Percentiles rank a stretch among this genome's conserved stretches.
Evolutionary conservation across 768 basidiomycete genomes (phyloP).

Genomic region (Hypholoma sublateritium): DNA sequence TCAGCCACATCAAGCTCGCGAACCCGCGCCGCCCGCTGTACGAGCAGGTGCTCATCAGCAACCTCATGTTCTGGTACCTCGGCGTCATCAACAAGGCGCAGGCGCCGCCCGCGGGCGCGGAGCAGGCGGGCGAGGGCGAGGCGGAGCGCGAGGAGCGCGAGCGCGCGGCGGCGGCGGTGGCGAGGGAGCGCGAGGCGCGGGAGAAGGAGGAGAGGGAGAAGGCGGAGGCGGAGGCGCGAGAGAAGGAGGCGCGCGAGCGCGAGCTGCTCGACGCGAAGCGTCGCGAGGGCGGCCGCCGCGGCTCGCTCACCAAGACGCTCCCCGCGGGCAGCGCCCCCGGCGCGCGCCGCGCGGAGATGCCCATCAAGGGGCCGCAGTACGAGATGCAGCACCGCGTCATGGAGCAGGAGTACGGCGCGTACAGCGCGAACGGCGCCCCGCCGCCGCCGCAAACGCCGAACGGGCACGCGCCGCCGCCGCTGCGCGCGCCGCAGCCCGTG

Average conservation of each 20-base stretch:
- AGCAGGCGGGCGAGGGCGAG: conserved; percentile 29
- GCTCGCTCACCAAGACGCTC: conserved; percentile 67
- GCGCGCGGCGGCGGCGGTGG: conserved; percentile 36
- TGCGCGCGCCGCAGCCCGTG: conserved; percentile 25
- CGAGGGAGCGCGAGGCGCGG: conserved; percentile 37
- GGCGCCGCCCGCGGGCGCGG: conserved; percentile 26
- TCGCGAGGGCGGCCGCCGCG: conserved; percentile 49
- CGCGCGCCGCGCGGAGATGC: conserved; percentile 78
- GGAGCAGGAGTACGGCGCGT: conserved; percentile 79
- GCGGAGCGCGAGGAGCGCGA: conserved; percentile 40
- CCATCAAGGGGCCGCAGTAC: conserved; percentile 87
- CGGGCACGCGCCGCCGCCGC: conserved; percentile 20
- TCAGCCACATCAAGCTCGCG: conserved; percentile 98
- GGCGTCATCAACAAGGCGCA: conserved; percentile 95
- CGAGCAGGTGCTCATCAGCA: conserved; percentile 93
- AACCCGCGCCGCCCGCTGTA: conserved; percentile 95
- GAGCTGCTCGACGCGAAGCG: conserved; percentile 43
- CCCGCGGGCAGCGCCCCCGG: conserved; percentile 45
- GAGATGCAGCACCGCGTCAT: conserved; percentile 93
- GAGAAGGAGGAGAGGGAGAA: conserved; percentile 40
- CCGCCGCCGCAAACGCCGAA: conserved; percentile 30
- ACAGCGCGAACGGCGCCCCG: conserved; percentile 32
- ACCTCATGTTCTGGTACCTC: conserved; percentile 99
- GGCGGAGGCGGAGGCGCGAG: conserved; percentile 26
- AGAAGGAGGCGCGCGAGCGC: conserved; percentile 36